Evolutionary conservation across 2,329 filamentous ascomycete species (phyloP), one percentile per base, ranked within the genome.

Genomic region (Diaporthe australafricana): DNA sequence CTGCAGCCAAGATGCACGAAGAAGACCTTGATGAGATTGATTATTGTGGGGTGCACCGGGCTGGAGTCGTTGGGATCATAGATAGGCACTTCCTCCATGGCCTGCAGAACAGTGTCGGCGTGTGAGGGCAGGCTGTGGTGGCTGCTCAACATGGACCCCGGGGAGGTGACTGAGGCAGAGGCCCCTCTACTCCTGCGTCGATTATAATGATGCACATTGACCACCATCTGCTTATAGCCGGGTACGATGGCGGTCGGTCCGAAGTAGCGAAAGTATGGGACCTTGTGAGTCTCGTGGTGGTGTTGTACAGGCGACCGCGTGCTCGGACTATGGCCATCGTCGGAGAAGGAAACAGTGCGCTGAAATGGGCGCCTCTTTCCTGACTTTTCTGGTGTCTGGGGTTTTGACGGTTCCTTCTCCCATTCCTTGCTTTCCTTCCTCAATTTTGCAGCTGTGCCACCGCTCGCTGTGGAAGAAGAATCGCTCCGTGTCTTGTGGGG

Each of bases 181-280:
- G 86, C 87, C 8, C 83, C 85, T 11, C 86, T 87, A 67, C 90
- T 91, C 30, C 87, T 87, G 30, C 90, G 87, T 72, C 90, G 86
- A 72, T 92, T 91, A 72, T 91, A 88, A 38, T 95, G 90, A 68
- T 92, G 91, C 22, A 82, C 76, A 55, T 81, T 78, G 72, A 93
- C 91, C 32, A 97, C 93, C 94, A 97, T 97, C 80, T 97, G 94
- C 81, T 97, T 97, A 83, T 95, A 97, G 27, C 94, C 94, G 1
- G 94, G 94, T 67, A 96, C 94, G 78, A 97, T 97, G 74, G 94
- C 95, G 1, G 95, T 97, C 0, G 94, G 94, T 0, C 94, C 95
- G 79, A 97, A 96, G 81, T 96, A 97, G 73, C 95, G 88, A 77
- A 97, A 97, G 80, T 96, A 98, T 0, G 94, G 94, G 74, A 97